A percentile compares a stretch with the other conserved stretches of the same genome.
These are phyloP conservation scores for Prunus mira DNA, from an alignment of 306 rosid genomes.

Conservation along the genomic window DNA sequence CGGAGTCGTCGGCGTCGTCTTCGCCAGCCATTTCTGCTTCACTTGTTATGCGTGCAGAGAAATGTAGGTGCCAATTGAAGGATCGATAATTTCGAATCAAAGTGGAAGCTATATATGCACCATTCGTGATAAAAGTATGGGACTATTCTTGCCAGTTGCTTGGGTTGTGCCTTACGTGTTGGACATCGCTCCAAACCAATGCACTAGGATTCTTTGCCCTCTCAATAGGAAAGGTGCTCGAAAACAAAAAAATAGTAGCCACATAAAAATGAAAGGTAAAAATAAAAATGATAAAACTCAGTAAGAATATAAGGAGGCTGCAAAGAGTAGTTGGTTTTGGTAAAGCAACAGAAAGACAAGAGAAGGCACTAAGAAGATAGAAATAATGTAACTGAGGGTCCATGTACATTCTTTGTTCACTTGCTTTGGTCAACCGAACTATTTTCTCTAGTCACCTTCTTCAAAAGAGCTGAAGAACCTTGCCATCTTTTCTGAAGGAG, in stretches of 20 bases:
- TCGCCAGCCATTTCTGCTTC: slow-evolving; percentile 14
- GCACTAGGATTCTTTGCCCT: no score
- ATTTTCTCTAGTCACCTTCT: background rate
- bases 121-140: no score
- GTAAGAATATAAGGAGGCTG: no score
- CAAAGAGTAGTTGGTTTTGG: no score
- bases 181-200: no score
- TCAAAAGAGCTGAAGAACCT: slow-evolving; percentile 32
- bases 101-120: no score
- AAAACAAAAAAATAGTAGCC: no score
- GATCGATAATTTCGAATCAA: background rate
- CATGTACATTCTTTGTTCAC: background rate
- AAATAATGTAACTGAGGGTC: background rate
- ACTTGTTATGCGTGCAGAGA: background rate
- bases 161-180: no score
- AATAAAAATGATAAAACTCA: no score
- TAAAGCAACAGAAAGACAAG: background rate
- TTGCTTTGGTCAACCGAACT: background rate
- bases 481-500: slow-evolving; percentile 50
- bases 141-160: no score
- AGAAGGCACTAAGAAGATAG: background rate
- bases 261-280: no score
- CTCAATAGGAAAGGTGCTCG: no score
- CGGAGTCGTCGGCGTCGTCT: background rate
- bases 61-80: background rate